Base-by-base conservation (phyloP, 192 early-diverging fungal species). In the Phycomyces nitens region DNA sequence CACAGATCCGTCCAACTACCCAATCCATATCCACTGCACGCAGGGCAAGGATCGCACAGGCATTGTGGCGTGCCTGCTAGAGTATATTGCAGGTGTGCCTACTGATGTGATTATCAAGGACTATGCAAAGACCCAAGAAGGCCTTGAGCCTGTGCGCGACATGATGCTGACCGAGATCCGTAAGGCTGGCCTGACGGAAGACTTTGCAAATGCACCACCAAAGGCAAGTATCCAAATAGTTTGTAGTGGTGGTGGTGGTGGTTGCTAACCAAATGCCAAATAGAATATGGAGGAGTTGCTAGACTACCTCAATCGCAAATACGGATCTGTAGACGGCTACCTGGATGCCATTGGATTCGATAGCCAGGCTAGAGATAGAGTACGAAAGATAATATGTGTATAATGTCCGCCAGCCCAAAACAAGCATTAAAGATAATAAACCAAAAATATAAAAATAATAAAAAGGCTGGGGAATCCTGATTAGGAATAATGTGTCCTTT, bases 1-100 rank as follows among this genome's bases (percentile, higher is more conserved):
- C 68, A 73, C 76, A 18, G 78, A 82, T 56, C 73, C 77, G 15
- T 57, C 68, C 20, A 82, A 81, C 39, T 84, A 82, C 53, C 86
- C 86, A 10, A 76, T 88, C 4, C 64, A 85, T 23, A 76, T 88
- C 18, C 86, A 88, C 61, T 88, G 86, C 72, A 81, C 82, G 53
- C 83, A 86, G 49, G 86, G 86, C 42, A 88, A 88, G 65, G 86
- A 88, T 68, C 80, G 86, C 58, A 88, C 86, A 8, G 86, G 86
- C 24, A 78, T 88, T 44, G 66, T 86, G 21, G 75, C 80, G 34
- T 82, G 82, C 62, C 65, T 88, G 23, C 52, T 86, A 3, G 56
- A 84, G 18, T 75, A 72, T 27, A 77, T 86, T 11, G 66, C 76
- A 50, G 79, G 69, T 41, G 84, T 86, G 12, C 78, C 80, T 23